Evolutionary conservation across 495 filamentous ascomycete species (phyloP).

Genomic region (Lasiosphaeria miniovina): DNA sequence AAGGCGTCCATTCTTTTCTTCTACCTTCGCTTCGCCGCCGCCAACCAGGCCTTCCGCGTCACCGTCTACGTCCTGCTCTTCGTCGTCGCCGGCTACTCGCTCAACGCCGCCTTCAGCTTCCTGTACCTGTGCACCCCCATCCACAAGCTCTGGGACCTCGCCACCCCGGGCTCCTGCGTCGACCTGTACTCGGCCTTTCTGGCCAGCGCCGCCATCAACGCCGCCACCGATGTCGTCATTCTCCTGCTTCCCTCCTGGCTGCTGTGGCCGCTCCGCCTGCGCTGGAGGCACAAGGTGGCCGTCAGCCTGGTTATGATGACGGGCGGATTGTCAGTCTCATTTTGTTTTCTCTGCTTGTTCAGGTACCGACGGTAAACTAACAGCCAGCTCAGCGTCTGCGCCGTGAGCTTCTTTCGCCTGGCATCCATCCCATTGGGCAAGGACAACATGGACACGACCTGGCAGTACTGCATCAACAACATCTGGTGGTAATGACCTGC

Average conservation of each 20-base stretch:
- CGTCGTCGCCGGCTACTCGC: constrained; percentile 21
- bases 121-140: constrained; percentile 28
- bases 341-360: neutral
- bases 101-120: constrained; percentile 19
- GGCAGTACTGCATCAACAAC: constrained; percentile 22
- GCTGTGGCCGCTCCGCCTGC: constrained; percentile 14
- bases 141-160: constrained; percentile 23
- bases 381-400: constrained; percentile 13
- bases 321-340: constrained; percentile 26
- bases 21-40: constrained; percentile 27
- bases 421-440: constrained; percentile 13
- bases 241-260: constrained; percentile 23
- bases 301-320: constrained; percentile 25
- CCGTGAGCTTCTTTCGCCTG: constrained; percentile 25
- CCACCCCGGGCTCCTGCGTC: constrained; percentile 19
- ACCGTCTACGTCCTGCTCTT: constrained; percentile 25
- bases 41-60: constrained; percentile 17
- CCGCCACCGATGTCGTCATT: constrained; percentile 20
- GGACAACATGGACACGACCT: constrained; percentile 18
- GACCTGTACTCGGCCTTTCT: constrained; percentile 18
- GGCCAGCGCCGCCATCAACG: constrained; percentile 18
- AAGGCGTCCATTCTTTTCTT: constrained; percentile 31
- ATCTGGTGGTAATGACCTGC: constrained; percentile 27
- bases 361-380: neutral
- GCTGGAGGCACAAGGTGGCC: constrained; percentile 19